Evolutionary conservation across 192 early-diverging fungal genomes (phyloP), one percentile per base, ranked within the genome.

Genomic region (Entomortierella parvispora): DNA sequence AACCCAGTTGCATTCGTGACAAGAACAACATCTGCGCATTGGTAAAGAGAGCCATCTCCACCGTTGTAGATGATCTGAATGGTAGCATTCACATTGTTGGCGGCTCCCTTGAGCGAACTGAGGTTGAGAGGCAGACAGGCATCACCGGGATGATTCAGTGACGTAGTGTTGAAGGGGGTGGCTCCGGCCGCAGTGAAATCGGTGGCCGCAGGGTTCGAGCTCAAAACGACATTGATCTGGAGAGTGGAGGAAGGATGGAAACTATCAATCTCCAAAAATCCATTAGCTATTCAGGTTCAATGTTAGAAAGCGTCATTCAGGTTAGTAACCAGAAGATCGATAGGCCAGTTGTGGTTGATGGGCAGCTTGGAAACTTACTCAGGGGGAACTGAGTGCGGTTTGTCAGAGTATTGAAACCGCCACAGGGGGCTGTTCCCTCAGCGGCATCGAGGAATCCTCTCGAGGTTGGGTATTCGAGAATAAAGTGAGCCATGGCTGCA

Each of bases 361-460:
- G n/a, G n/a, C n/a, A n/a, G n/a, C n/a, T n/a, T n/a, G n/a, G 37
- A 29, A n/a, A 76, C 65, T 62, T 70, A 83, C 78, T 61, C 52
- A 87, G 26, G 12, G 86, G 85, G 50, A 89, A 82, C 26, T 75
- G 34, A 18, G 70, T 68, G 48, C 86, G 79, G 47, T 58, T 68
- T 11, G 63, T 33, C 17, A 71, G 79, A 4, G 69, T 51, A 23
- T 79, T 55, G 60, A 78, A 87, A 8, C 80, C 80, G 47, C 86
- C 86, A 54, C 87, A 89, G 37, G 86, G 87, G 20, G 58, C 82
- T 31, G 55, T 78, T 8, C 76, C 65, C 31, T 89, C 86, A 5
- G 48, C 76, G 33, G 55, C 53, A 4, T 86, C 85, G 43, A 44
- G 52, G 26, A 86, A 86, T 15, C 82, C 82, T 43, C 87, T 76